Evolutionary conservation across 805 yeast genomes (phyloP).

Genomic region (Lipomyces anomalus): DNA sequence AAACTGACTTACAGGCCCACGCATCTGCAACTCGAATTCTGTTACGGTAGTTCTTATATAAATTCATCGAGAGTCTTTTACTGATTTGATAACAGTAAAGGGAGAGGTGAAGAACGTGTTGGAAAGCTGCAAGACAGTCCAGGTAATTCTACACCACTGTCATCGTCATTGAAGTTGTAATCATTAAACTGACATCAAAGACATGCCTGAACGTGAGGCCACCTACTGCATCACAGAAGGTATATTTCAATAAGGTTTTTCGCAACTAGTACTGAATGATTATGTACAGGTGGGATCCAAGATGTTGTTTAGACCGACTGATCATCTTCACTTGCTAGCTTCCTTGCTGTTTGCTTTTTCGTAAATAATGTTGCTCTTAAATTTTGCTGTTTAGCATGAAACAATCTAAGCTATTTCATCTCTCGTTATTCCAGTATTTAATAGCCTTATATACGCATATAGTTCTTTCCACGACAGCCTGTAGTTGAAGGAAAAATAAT

Average conservation of each 20-base stretch:
- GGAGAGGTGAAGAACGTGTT: constrained; percentile 73
- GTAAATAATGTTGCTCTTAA: too few relatives aligned
- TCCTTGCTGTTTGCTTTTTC: too few relatives aligned
- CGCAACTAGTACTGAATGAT: constrained; percentile 1
- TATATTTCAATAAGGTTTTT: background rate
- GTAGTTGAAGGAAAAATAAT: too few relatives aligned
- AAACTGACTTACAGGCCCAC: constrained; percentile 26
- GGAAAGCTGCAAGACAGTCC: constrained; percentile 78
- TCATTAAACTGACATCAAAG: too few relatives aligned
- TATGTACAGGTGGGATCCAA: constrained; percentile 17
- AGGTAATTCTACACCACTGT: constrained; percentile 4
- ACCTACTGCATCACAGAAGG: constrained; percentile 66
- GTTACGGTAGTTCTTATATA: constrained; percentile 33
- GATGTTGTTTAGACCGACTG: too few relatives aligned
- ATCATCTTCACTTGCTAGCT: too few relatives aligned
- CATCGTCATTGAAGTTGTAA: too few relatives aligned
- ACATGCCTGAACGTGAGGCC: constrained; percentile 75
- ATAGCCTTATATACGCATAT: too few relatives aligned
- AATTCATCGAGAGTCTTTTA: background rate
- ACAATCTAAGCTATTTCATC: too few relatives aligned
- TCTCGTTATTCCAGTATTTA: too few relatives aligned
- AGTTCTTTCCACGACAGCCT: too few relatives aligned
- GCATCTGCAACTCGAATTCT: constrained; percentile 73
- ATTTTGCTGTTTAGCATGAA: too few relatives aligned
- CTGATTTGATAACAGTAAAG: constrained; percentile 45